Evolutionary conservation across 371 early-diverging fungal species (phyloP).

Genomic region (Conidiobolus incongruus): DNA sequence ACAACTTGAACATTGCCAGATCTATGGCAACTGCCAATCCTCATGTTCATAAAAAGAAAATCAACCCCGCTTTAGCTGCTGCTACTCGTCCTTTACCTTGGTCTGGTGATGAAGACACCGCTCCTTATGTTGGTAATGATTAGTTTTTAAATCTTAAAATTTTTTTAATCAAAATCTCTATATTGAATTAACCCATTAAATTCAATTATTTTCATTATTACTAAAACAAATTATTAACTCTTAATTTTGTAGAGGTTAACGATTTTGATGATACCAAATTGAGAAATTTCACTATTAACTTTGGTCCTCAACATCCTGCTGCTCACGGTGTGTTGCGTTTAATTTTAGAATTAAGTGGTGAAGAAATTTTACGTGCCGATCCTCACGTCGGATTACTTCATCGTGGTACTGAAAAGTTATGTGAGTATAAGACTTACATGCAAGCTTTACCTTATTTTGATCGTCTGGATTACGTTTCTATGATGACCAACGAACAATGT

Average conservation of each 20-base stretch:
- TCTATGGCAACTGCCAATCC: too few relatives aligned
- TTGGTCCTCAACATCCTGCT: slow-evolving; percentile 98
- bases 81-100: too few relatives aligned
- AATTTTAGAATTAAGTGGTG: slow-evolving; percentile 85
- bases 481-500: slow-evolving; percentile 91
- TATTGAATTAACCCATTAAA: too few relatives aligned
- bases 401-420: slow-evolving; percentile 94
- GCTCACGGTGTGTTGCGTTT: slow-evolving; percentile 97
- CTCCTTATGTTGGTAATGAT: too few relatives aligned
- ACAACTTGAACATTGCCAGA: too few relatives aligned
- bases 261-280: slow-evolving; percentile 29
- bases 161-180: too few relatives aligned
- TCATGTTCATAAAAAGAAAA: too few relatives aligned
- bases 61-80: too few relatives aligned
- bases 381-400: slow-evolving; percentile 94
- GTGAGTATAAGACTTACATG: slow-evolving; percentile 93
- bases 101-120: too few relatives aligned
- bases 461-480: slow-evolving; percentile 93
- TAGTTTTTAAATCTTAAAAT: too few relatives aligned
- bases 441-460: slow-evolving; percentile 97
- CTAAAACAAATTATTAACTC: too few relatives aligned
- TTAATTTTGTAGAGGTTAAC: slow-evolving; percentile 9
- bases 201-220: too few relatives aligned
- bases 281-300: slow-evolving; percentile 80
- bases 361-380: slow-evolving; percentile 80